These are phyloP conservation scores for Shiraia sp. DNA, from an alignment of 2,329 filamentous ascomycete genomes.

Conservation along the genomic window DNA sequence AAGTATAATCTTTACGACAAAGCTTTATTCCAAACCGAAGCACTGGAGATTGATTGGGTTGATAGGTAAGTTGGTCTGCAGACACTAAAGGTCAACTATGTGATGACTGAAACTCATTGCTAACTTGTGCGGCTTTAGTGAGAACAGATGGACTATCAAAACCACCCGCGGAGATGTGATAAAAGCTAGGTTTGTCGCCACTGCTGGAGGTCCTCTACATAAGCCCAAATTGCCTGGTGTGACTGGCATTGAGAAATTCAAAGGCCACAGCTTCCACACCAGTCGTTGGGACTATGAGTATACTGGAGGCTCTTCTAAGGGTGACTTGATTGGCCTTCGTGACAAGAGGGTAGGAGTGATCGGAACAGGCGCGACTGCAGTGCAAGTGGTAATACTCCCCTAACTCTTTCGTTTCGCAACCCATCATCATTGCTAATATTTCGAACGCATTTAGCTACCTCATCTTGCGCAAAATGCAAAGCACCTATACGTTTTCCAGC, in stretches of 20 bases:
- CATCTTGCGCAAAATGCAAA: slow-evolving; percentile 52
- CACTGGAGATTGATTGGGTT: neutral
- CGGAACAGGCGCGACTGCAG: slow-evolving; percentile 39
- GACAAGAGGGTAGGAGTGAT: slow-evolving; percentile 42
- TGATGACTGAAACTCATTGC: too few species aligned
- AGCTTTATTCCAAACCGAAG: slow-evolving; percentile 50
- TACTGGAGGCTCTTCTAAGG: slow-evolving; percentile 27
- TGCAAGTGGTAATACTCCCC: slow-evolving; percentile 25
- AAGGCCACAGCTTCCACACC: slow-evolving; percentile 36
- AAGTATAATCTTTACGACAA: slow-evolving; percentile 35
- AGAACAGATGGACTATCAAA: slow-evolving; percentile 39
- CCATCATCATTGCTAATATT: too few species aligned
- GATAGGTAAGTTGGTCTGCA: too few species aligned
- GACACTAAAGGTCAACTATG: too few species aligned
- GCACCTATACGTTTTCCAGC: slow-evolving; percentile 60
- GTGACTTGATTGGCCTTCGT: slow-evolving; percentile 38
- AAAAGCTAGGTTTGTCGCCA: slow-evolving; percentile 40
- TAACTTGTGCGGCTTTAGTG: neutral
- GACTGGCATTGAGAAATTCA: slow-evolving; percentile 24
- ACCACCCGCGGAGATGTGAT: neutral
- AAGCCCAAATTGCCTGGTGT: slow-evolving; percentile 45
- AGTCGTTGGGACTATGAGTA: slow-evolving; percentile 31
- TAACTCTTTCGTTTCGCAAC: too few species aligned
- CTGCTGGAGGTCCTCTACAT: slow-evolving; percentile 48
- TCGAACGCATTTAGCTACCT: too few species aligned